Evolutionary conservation across 2,329 filamentous ascomycete species (phyloP), one percentile per base, ranked within the genome.

Genomic region (Hypoxylon sp.): DNA sequence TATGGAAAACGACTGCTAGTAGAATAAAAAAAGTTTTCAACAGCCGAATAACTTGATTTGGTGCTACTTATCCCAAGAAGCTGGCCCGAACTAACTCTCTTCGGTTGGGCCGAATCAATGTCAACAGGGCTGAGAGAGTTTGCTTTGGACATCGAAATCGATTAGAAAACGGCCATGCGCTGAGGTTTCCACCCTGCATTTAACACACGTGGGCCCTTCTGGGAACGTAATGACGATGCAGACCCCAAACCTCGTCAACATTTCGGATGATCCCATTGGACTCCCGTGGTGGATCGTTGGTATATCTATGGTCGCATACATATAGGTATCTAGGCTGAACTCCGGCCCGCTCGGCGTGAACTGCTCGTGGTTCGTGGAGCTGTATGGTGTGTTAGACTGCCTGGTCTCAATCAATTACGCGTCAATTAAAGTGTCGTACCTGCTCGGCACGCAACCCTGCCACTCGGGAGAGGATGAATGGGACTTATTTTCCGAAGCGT

Each of bases 401-500:
- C 39, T 61, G 27, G 23, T 27, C 14, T 58, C 51, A 45, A 37
- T 37, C 46, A 55, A 61, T 59, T 61, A 65, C 53, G 55, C 57
- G 58, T 53, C 46, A 53, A 63, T 34, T 55, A 53, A 21, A 63
- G 54, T 63, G 27, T 43, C 30, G 39, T 61, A 57, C 41, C 43
- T 68, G 46, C 66, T 63, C 54, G 58, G 23, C 27, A 65, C 65
- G 61, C 43, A 65, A 65, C 61, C 61, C 56, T 51, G 27, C 32
- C 27, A 25, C 11, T 34, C 14, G 11, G 21, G 14, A 32, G 25
- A 14, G 32, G 37, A 25, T 34, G 32, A n/a, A 34, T 29, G 12
- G 14, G 21, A 27, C 27, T 39, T 14, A 29, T 45, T 34, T 45
- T 16, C 32, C 23, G 9, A 19, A 19, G 23, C 19, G 8, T 25